Conservation (phyloP, 1,139 yeast genomes). For the Zygosaccharomyces pseudobailii region DNA sequence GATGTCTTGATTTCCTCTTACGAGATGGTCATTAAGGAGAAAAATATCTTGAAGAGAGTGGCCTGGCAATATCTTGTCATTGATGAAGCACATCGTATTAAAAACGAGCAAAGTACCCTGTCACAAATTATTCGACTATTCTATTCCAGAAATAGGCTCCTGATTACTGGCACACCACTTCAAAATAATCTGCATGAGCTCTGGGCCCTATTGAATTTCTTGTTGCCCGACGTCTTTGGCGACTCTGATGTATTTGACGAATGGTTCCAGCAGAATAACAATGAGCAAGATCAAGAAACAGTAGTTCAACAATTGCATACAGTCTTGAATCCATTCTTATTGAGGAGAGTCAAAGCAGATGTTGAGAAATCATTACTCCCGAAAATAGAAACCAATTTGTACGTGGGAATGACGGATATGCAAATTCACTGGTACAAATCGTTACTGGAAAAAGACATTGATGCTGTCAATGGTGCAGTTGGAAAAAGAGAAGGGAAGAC, state of each 20-base stretch:
- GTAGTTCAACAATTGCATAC: slow-evolving; percentile 86
- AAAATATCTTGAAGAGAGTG: slow-evolving; percentile 56
- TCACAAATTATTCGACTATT: slow-evolving; percentile 73
- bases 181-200: slow-evolving; percentile 75
- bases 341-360: slow-evolving; percentile 72
- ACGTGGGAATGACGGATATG: slow-evolving; percentile 72
- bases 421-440: slow-evolving; percentile 73
- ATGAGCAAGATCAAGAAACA: slow-evolving; percentile 47
- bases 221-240: slow-evolving; percentile 72
- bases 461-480: slow-evolving; percentile 76
- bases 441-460: slow-evolving; percentile 71
- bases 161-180: slow-evolving; percentile 78
- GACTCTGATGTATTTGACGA: slow-evolving; percentile 70
- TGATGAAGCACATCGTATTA: slow-evolving; percentile 80
- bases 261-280: slow-evolving; percentile 51
- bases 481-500: slow-evolving; percentile 75
- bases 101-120: slow-evolving; percentile 68
- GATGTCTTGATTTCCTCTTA: slow-evolving; percentile 72
- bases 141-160: slow-evolving; percentile 61
- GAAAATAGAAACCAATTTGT: slow-evolving; percentile 66
- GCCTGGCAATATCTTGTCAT: slow-evolving; percentile 72
- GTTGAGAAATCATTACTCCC: slow-evolving; percentile 75
- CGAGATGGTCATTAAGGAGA: slow-evolving; percentile 73
- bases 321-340: slow-evolving; percentile 70
- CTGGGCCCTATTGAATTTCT: slow-evolving; percentile 74